phyloP scores from a whole-genome alignment of 1,284 basidiomycete species.

The Pisolithus thermaeus region DNA sequence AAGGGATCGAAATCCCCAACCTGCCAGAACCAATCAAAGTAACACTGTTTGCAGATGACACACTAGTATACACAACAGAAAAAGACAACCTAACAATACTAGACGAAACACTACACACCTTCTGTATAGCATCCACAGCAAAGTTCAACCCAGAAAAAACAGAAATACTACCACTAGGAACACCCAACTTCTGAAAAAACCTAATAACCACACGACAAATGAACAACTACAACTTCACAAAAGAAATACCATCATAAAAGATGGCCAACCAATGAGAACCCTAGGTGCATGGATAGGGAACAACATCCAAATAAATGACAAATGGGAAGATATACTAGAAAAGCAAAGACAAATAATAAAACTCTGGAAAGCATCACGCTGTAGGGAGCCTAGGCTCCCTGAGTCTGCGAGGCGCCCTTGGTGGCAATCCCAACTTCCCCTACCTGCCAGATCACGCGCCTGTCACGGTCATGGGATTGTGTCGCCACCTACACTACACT shows the following conservation, averaged over 20 bases:
- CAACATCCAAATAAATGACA: rapidly evolving
- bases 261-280: not conserved
- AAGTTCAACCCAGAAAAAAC: conserved; percentile 17
- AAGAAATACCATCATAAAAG: not conserved
- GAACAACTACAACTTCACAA: not conserved
- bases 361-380: not conserved
- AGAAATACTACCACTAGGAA: not conserved
- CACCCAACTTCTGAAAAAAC: not conserved
- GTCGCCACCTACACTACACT: too few species aligned
- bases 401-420: too few species aligned
- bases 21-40: not conserved
- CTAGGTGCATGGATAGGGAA: conserved; percentile 5
- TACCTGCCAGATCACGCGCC: too few species aligned
- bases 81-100: conserved; percentile 4
- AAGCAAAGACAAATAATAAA: conserved; percentile 17
- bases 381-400: too few species aligned
- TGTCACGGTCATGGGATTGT: too few species aligned
- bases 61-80: not conserved
- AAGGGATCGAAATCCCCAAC: not conserved
- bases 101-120: conserved; percentile 9
- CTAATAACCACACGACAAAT: not conserved
- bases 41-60: conserved; percentile 14
- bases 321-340: not conserved
- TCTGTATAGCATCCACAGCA: conserved; percentile 17
- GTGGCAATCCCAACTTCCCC: too few species aligned